These are phyloP conservation scores for Catharanthus roseus DNA, from an alignment of 257 asterid species.

Conservation along the genomic window DNA sequence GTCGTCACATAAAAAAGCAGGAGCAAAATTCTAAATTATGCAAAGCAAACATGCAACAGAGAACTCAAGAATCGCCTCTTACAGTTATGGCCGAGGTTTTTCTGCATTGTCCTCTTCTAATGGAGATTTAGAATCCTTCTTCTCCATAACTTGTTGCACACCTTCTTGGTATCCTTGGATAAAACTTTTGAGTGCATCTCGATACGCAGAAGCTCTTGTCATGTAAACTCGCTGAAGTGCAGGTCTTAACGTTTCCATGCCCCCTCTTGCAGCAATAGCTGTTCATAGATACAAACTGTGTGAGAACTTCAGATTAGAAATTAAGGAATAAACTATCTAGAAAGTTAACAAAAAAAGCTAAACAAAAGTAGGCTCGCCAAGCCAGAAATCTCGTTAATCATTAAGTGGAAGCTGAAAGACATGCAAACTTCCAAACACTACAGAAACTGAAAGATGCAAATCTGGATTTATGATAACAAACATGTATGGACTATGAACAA, in stretches of 20 bases:
- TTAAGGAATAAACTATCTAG: not conserved
- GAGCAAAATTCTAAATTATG: not conserved
- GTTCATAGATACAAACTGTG: not conserved
- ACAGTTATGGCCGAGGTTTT: constrained; percentile 13
- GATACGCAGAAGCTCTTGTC: constrained; percentile 87
- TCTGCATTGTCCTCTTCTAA: constrained; percentile 30
- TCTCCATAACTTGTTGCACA: constrained; percentile 69
- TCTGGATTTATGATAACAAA: not conserved
- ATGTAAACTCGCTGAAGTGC: constrained; percentile 87
- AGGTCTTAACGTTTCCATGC: constrained; percentile 82
- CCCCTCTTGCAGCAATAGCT: constrained; percentile 95
- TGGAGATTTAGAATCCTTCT: constrained; percentile 41
- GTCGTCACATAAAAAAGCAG: constrained; percentile 3
- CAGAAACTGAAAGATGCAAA: not conserved
- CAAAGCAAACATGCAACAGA: not conserved
- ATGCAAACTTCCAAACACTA: not conserved
- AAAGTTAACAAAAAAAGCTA: not conserved
- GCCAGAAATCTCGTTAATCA: not conserved
- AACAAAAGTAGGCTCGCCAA: not conserved
- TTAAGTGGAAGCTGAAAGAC: not conserved
- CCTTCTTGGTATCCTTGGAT: constrained; percentile 97
- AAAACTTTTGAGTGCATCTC: constrained; percentile 81
- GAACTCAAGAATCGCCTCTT: not conserved
- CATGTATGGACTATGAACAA: not conserved
- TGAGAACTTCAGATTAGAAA: constrained; percentile 6